Evolutionary conservation across 257 asterid species (phyloP).

Genomic region (Solanum tarapatanum): DNA sequence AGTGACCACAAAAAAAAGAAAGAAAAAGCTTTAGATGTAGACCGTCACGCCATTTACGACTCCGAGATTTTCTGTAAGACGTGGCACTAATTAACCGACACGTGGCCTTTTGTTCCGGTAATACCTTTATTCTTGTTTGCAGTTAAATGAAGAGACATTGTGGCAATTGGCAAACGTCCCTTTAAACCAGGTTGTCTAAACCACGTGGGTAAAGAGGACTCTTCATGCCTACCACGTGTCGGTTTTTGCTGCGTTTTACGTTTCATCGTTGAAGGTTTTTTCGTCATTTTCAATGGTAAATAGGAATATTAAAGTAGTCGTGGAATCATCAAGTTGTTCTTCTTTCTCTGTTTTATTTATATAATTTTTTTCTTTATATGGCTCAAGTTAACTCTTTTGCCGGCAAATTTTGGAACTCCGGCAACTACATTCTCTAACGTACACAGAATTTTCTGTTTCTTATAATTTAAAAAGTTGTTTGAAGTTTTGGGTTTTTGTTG

Average conservation of each 20-base stretch:
- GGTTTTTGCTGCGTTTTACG: constrained; percentile 3
- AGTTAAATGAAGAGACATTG: neutral
- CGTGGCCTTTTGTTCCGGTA: constrained; percentile 5
- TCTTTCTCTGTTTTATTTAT: neutral
- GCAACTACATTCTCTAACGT: neutral
- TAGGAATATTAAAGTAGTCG: neutral
- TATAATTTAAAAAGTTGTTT: neutral
- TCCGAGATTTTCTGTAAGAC: neutral
- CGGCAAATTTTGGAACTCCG: neutral
- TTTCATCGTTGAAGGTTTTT: constrained; percentile 18
- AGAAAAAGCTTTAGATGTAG: neutral
- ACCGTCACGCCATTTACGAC: neutral
- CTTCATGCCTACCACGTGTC: constrained; percentile 39
- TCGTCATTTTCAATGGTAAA: constrained; percentile 21
- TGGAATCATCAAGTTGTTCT: neutral
- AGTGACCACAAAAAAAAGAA: neutral
- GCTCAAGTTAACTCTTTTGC: neutral
- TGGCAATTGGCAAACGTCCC: constrained; percentile 19
- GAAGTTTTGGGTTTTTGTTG: neutral
- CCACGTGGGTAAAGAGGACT: constrained; percentile 38
- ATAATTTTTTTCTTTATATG: neutral
- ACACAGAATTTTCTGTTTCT: neutral
- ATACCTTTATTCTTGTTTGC: neutral
- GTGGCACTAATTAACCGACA: neutral
- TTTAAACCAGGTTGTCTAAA: constrained; percentile 16